phyloP scores from a whole-genome alignment of 2,329 filamentous ascomycete genomes.

The Pseudonectria foliicola region DNA sequence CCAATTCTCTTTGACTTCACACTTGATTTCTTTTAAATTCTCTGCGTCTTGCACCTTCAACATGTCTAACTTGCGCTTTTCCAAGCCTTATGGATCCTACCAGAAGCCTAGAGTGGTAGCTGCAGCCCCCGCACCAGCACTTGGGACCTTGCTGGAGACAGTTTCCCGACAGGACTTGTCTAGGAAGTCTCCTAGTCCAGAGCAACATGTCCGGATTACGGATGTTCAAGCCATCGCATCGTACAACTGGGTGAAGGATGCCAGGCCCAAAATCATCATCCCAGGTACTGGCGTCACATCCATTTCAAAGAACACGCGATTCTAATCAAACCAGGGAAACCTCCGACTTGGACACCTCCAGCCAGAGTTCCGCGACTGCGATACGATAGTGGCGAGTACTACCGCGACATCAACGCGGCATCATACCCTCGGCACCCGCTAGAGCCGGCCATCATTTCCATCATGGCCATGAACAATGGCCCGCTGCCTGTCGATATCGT shows the following conservation, averaged over 20 bases:
- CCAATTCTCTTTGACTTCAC: no score
- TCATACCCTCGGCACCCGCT: slow-evolving; percentile 41
- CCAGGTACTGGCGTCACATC: slow-evolving; percentile 25
- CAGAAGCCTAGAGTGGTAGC: neutral
- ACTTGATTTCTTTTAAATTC: no score
- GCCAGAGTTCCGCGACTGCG: neutral
- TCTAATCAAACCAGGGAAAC: slow-evolving; percentile 14
- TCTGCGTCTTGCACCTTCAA: no score
- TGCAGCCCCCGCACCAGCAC: slow-evolving; percentile 10
- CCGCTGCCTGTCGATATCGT: slow-evolving; percentile 45
- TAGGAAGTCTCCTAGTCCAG: neutral
- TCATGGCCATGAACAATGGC: slow-evolving; percentile 22
- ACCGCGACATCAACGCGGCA: slow-evolving; percentile 47
- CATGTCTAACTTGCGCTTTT: no score
- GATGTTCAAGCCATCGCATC: slow-evolving; percentile 36
- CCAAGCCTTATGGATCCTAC: no score
- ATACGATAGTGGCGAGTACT: slow-evolving; percentile 41
- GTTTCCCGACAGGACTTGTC: slow-evolving; percentile 8
- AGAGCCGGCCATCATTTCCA: slow-evolving; percentile 40
- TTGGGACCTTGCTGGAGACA: slow-evolving; percentile 17
- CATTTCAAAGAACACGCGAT: neutral
- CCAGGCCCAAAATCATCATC: slow-evolving; percentile 35
- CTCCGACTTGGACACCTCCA: slow-evolving; percentile 16
- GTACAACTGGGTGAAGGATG: slow-evolving; percentile 42
- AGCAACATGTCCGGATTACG: slow-evolving; percentile 21